Conservation (phyloP, 208 protist species). For the Leishmania gerbilli region DNA sequence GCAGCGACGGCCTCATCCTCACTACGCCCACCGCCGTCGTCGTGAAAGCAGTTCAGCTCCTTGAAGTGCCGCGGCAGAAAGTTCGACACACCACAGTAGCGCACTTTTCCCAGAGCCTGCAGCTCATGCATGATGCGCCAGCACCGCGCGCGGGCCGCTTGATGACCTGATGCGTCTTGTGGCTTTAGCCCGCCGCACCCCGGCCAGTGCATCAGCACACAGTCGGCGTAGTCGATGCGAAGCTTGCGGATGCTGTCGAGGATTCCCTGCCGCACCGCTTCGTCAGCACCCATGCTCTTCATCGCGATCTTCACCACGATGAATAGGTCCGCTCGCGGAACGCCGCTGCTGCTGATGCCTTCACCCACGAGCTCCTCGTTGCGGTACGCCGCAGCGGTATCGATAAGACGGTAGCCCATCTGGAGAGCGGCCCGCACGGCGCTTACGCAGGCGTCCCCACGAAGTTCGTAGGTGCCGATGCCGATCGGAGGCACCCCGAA, state of each 20-base stretch:
- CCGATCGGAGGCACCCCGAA: slow-evolving; percentile 60
- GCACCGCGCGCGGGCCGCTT: slow-evolving; percentile 58
- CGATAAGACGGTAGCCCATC: slow-evolving; percentile 79
- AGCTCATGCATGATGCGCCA: slow-evolving; percentile 65
- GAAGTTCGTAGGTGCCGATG: slow-evolving; percentile 83
- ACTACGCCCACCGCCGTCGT: neutral
- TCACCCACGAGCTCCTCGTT: slow-evolving; percentile 78
- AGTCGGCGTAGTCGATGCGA: slow-evolving; percentile 72
- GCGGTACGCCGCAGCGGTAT: slow-evolving; percentile 81
- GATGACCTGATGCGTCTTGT: slow-evolving; percentile 47
- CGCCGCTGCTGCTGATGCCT: slow-evolving; percentile 62
- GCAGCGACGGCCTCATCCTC: neutral
- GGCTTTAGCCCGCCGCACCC: slow-evolving; percentile 63
- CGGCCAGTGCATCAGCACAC: slow-evolving; percentile 86
- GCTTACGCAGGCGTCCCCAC: slow-evolving; percentile 51
- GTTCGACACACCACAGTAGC: slow-evolving; percentile 81
- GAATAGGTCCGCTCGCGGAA: slow-evolving; percentile 62
- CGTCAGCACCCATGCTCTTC: slow-evolving; percentile 55
- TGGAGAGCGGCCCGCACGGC: slow-evolving; percentile 58
- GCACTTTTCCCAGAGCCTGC: slow-evolving; percentile 52
- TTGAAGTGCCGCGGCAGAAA: slow-evolving; percentile 80
- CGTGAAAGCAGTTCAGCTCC: slow-evolving; percentile 30
- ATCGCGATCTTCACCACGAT: slow-evolving; percentile 81
- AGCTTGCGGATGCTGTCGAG: slow-evolving; percentile 61
- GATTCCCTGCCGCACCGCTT: slow-evolving; percentile 39